These are phyloP conservation scores for Microstegium vimineum DNA, from an alignment of 176 grass and related monocot species.

Conservation along the genomic window DNA sequence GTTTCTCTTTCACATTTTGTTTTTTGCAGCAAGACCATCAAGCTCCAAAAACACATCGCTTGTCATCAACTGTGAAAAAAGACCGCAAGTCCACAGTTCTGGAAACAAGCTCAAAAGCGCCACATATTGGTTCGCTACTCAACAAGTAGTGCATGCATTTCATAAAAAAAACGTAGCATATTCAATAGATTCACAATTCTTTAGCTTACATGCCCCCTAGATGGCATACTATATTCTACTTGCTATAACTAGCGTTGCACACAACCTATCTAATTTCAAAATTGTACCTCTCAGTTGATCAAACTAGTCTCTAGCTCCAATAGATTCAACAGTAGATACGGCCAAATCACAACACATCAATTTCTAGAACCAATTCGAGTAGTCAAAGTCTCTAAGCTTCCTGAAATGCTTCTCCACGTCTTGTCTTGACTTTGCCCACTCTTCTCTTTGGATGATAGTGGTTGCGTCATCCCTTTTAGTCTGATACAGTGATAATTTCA, in stretches of 20 bases:
- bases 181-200: background rate
- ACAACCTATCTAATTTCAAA: background rate
- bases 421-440: slow-evolving; percentile 60
- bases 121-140: background rate
- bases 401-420: slow-evolving; percentile 81
- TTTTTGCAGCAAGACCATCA: background rate
- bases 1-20: background rate
- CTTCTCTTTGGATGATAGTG: slow-evolving; percentile 71
- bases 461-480: slow-evolving; percentile 57
- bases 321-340: background rate
- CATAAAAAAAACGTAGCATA: background rate
- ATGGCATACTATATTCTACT: background rate
- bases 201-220: background rate
- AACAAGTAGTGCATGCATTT: background rate
- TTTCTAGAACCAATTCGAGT: slow-evolving; percentile 83
- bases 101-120: background rate
- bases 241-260: background rate
- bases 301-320: background rate
- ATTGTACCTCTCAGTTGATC: background rate
- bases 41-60: background rate
- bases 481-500: slow-evolving; percentile 19
- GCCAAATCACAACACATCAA: background rate
- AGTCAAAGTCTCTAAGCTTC: slow-evolving; percentile 67
- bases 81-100: background rate
- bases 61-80: background rate